A percentile compares a stretch with the other conserved stretches of the same genome.
These are phyloP conservation scores for Orbilia brochopaga DNA, from an alignment of 2,329 filamentous ascomycete genomes.

Conservation along the genomic window DNA sequence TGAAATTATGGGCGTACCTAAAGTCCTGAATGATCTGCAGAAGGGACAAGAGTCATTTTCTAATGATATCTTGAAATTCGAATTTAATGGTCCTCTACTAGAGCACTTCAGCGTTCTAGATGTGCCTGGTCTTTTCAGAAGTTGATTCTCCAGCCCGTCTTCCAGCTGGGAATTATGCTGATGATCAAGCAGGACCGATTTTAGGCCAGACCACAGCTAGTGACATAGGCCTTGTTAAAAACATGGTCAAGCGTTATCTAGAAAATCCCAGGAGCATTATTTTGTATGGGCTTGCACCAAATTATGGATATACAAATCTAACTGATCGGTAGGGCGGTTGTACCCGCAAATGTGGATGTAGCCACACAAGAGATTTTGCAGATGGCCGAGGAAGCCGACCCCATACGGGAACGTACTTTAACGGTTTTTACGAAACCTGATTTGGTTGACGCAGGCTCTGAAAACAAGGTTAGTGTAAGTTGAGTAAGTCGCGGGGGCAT, in stretches of 20 bases:
- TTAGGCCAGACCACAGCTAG: conserved; percentile 5
- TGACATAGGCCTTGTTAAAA: conserved; percentile 18
- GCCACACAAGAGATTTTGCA: conserved; percentile 38
- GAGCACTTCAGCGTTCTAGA: conserved; percentile 60
- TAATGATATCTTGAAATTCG: conserved; percentile 59
- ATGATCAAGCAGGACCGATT: neutral
- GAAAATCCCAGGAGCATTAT: conserved; percentile 23
- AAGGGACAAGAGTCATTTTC: conserved; percentile 57
- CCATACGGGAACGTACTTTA: conserved; percentile 58
- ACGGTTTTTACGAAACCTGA: conserved; percentile 68
- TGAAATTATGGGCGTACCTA: conserved; percentile 36
- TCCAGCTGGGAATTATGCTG: neutral
- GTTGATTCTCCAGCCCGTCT: conserved; percentile 1
- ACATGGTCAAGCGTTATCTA: conserved; percentile 21
- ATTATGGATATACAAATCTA: neutral
- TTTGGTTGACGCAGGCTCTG: conserved; percentile 59
- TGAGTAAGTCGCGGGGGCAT: neutral
- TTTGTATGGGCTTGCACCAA: conserved; percentile 2
- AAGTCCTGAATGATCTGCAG: conserved; percentile 34
- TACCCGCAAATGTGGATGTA: conserved; percentile 31
- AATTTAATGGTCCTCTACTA: conserved; percentile 59
- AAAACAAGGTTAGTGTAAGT: conserved; percentile 50
- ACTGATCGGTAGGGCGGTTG: conserved; percentile 4
- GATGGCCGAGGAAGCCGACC: conserved; percentile 56
- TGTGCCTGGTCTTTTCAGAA: conserved; percentile 61